Conservation (phyloP, 75 land plant species). For the Cunninghamia lanceolata region DNA sequence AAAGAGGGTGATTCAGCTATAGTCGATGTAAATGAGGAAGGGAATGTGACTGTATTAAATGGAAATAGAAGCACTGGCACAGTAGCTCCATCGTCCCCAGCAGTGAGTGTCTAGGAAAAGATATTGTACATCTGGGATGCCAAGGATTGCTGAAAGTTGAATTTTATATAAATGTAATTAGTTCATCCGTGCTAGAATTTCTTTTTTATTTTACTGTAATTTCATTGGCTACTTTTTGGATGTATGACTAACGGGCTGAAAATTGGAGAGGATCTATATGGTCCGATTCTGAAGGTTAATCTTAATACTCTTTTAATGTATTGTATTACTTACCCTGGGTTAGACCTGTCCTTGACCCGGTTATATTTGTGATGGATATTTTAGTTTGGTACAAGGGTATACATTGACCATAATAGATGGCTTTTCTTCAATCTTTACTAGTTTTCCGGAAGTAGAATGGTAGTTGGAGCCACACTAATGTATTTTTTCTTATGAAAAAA, state of each 20-base stretch:
- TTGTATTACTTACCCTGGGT: no score
- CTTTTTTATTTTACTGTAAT: background rate
- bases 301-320: no score
- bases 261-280: background rate
- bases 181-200: background rate
- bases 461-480: no score
- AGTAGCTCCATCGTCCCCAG: constrained; percentile 13
- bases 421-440: no score
- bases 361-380: no score
- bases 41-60: constrained; percentile 80
- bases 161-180: background rate
- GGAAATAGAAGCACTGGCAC: constrained; percentile 67
- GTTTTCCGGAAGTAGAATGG: no score
- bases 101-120: background rate
- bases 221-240: background rate
- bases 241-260: background rate
- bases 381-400: no score
- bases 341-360: no score
- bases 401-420: no score
- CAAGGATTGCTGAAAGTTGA: constrained; percentile 6
- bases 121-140: background rate
- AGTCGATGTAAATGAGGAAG: constrained; percentile 85
- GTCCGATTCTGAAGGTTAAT: background rate
- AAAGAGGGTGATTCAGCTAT: constrained; percentile 96
- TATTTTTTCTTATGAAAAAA: no score